Conservation (phyloP, 2,329 filamentous ascomycete species). For the Scorias spongiosa region DNA sequence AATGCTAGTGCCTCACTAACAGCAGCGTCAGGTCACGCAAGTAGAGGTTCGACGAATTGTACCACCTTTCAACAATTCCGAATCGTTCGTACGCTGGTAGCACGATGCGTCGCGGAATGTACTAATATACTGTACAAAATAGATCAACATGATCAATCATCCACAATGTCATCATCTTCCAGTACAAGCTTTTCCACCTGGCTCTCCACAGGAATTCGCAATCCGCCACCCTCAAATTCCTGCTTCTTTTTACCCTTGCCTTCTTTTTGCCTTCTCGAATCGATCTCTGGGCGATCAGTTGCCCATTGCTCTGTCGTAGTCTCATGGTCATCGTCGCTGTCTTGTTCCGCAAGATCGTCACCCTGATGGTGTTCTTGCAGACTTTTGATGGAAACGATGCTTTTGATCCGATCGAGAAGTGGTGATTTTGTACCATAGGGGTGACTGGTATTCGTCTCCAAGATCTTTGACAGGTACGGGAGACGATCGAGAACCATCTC, state of each 20-base stretch:
- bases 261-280: slow-evolving; percentile 6
- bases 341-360: slow-evolving; percentile 12
- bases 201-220: slow-evolving; percentile 13
- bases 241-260: slow-evolving; percentile 2
- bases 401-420: slow-evolving; percentile 49
- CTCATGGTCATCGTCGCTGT: slow-evolving; percentile 14
- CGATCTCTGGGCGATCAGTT: slow-evolving; percentile 24
- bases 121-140: not conserved
- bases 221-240: slow-evolving; percentile 8
- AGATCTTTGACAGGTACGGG: slow-evolving; percentile 65
- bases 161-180: slow-evolving; percentile 34
- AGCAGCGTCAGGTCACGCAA: no score
- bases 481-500: slow-evolving; percentile 74
- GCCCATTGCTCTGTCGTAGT: slow-evolving; percentile 23
- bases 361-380: slow-evolving; percentile 4
- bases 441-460: slow-evolving; percentile 16
- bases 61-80: not conserved
- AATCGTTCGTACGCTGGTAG: no score
- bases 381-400: slow-evolving; percentile 42
- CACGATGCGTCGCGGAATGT: slow-evolving; percentile 5
- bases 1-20: no score
- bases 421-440: slow-evolving; percentile 6
- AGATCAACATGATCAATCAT: slow-evolving; percentile 13
- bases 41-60: no score
- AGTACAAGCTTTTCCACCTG: slow-evolving; percentile 24